Base-by-base conservation (phyloP, 2,329 filamentous ascomycete genomes). In the Calycina herbarum region DNA sequence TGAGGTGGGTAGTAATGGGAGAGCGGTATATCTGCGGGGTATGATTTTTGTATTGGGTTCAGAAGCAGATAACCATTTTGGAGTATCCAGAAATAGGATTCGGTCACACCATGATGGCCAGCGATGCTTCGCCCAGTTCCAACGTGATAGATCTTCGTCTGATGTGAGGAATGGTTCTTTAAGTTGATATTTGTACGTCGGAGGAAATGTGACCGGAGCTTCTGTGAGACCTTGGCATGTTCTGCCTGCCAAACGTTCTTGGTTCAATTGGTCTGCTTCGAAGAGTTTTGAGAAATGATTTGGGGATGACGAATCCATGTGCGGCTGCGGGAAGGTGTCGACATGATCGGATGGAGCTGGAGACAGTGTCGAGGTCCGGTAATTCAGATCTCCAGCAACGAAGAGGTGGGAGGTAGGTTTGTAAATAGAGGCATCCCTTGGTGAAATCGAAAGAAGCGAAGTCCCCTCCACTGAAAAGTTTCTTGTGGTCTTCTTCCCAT, bases 81-180 rank as follows among this genome's bases (percentile, higher is more conserved):
- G 86, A 27, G 84, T 79, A 61, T 90, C 86, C 2, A 94, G 81
- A 77, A 88, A 98, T 24, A 98, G 81, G 24, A 98, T 89, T 3
- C 95, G 87, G 77, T 98, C 95, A 73, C 93, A 97, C 95, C 94
- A 98, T 73, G 89, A 89, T 0, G 95, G 94, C 84, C 92, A 96
- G 57, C 95, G 88, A 76, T 96, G 91, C 65, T 82, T 81, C 7
- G 93, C 91, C 85, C 93, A 97, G 38, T 82, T 79, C 89, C 90
- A 94, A 11, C 81, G 79, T 3, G 83, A 78, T 2, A 79, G 74
- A 42, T 79, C 76, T 67, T 73, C 75, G 15, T 76, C 75, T 11
- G 70, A 67, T 1, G 77, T 79, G 65, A 82, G 72, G 31, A 77
- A 79, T 15, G 81, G 78, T 7, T 77, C 76, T 35, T 78, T 73